Evolutionary conservation across 108 stramenopile genomes (phyloP), one percentile per base, ranked within the genome.

Genomic region (Craspedostauros australis): DNA sequence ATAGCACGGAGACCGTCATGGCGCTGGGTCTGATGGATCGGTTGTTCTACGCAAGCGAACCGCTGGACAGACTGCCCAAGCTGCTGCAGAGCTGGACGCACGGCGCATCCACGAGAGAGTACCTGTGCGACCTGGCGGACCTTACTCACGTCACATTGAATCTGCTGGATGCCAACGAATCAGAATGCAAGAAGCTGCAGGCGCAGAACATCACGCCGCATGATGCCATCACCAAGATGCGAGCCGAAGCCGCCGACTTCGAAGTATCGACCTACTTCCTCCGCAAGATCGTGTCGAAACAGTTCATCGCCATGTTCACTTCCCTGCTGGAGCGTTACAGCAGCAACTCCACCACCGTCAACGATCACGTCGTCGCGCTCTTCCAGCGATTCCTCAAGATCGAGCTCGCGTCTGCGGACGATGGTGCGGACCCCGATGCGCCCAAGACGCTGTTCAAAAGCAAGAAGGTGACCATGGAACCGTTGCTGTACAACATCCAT

Each of bases 401-500:
- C 29, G 38, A 75, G 29, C 60, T 94, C 24, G 67, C 55, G 14
- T 15, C 60, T 24, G 50, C 52, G 8, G 61, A 67, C 19, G 75
- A 73, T 6, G 63, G 47, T 40, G 79, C 56, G 7, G 68, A 57
- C 12, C 25, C 2, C 15, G 54, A 49, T 11, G 36, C 15, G 5
- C 36, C 44, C 27, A 54, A 53, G 55, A 73, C 67, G 36, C 64
- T 68, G 30, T 47, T 91, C 9, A 66, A 64, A 4, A 42, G 64
- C 49, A 64, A 68, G 33, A 66, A 37, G 7, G 78, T 79, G 18
- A 90, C 92, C 6, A 56, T 86, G 39, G 84, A 86, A 54, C 93
- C 93, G 18, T 76, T 94, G 70, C 75, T 94, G 3, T 94, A 79
- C 73, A 86, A 94, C 62, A 68, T 84, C 23, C 79, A 72, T 4